Percentiles rank a stretch among this genome's conserved stretches.
phyloP scores from a whole-genome alignment of 768 basidiomycete species.

The Candolleomyces eurysporus region DNA sequence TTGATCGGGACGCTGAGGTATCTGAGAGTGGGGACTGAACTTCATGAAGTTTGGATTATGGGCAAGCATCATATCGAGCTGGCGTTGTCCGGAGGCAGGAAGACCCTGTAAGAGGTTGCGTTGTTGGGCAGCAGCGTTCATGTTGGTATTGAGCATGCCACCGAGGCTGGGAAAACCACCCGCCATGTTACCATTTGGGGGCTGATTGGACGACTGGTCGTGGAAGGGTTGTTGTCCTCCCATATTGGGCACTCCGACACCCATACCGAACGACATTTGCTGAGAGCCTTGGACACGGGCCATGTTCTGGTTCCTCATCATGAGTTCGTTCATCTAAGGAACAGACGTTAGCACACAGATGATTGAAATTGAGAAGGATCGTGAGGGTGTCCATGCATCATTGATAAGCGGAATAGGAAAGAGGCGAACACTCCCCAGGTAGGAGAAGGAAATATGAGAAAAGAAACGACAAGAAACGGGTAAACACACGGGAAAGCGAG shows the following conservation, averaged over 20 bases:
- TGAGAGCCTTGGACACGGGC: constrained; percentile 42
- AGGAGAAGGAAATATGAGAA: constrained; percentile 14
- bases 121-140: constrained; percentile 16
- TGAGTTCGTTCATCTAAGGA: constrained; percentile 42
- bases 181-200: constrained; percentile 37
- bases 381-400: constrained; percentile 19
- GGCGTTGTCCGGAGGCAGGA: constrained; percentile 25
- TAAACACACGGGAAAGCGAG: not conserved
- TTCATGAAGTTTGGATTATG: constrained; percentile 44
- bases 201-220: constrained; percentile 30
- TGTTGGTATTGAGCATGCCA: constrained; percentile 31
- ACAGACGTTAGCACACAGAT: constrained; percentile 7
- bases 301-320: constrained; percentile 36
- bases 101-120: constrained; percentile 22
- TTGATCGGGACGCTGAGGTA: constrained; percentile 25
- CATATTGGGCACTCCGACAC: constrained; percentile 26
- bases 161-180: constrained; percentile 39
- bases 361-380: constrained; percentile 11
- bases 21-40: constrained; percentile 30
- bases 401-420: constrained; percentile 16
- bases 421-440: not conserved
- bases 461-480: constrained; percentile 15
- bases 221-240: constrained; percentile 25
- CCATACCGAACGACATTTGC: constrained; percentile 43
- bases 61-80: constrained; percentile 48